These are phyloP conservation scores for Periconia sp. DNA, from an alignment of 2,329 filamentous ascomycete genomes.

Conservation along the genomic window DNA sequence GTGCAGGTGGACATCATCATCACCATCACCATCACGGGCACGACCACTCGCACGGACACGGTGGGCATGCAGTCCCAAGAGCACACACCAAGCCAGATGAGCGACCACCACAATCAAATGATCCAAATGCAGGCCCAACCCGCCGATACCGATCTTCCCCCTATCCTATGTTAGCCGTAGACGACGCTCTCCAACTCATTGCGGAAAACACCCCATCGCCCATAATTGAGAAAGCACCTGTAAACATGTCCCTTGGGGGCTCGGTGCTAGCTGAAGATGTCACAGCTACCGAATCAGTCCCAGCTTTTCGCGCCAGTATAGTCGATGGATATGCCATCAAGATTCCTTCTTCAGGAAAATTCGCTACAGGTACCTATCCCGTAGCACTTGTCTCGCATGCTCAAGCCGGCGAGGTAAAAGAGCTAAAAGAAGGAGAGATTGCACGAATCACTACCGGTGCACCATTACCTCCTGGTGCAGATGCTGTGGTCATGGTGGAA, in stretches of 20 bases:
- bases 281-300: conserved; percentile 79
- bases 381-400: conserved; percentile 89
- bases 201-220: conserved; percentile 73
- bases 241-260: conserved; percentile 72
- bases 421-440: conserved; percentile 75
- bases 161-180: conserved; percentile 88
- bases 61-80: conserved; percentile 56
- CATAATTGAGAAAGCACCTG: conserved; percentile 61
- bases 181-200: conserved; percentile 78
- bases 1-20: conserved; percentile 40
- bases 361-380: conserved; percentile 78
- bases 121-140: conserved; percentile 65
- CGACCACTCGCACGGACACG: conserved; percentile 66
- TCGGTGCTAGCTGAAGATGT: conserved; percentile 85
- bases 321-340: conserved; percentile 86
- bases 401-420: conserved; percentile 69
- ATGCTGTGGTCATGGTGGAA: conserved; percentile 95
- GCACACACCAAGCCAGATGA: conserved; percentile 74
- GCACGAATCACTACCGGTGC: conserved; percentile 94
- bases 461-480: conserved; percentile 85
- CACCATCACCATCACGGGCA: conserved; percentile 61
- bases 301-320: conserved; percentile 93
- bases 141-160: conserved; percentile 83
- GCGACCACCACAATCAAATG: conserved; percentile 61
- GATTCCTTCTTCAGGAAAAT: conserved; percentile 47